A percentile compares a stretch with the other conserved stretches of the same genome.
These are phyloP conservation scores for Parastagonospora nodorum DNA, from an alignment of 2,329 filamentous ascomycete species.

Conservation along the genomic window DNA sequence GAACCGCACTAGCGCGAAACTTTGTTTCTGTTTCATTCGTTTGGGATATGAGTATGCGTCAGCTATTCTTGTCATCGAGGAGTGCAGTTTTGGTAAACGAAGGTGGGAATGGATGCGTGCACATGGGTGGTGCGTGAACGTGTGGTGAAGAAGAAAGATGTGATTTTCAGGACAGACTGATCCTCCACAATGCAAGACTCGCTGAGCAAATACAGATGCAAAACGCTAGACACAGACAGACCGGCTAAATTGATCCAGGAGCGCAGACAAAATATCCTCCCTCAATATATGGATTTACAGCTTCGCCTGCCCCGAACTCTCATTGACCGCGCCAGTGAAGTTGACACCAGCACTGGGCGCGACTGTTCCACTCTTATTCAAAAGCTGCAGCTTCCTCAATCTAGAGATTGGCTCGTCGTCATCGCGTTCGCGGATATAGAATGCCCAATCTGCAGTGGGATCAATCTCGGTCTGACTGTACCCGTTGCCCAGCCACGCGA, in stretches of 20 bases:
- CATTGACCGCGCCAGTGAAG: constrained; percentile 18
- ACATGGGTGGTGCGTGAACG: not conserved
- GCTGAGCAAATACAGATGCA: not conserved
- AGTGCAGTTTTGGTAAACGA: too few relatives aligned
- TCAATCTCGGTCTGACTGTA: constrained; percentile 43
- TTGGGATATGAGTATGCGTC: not conserved
- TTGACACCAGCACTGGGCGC: constrained; percentile 12
- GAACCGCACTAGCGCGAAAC: constrained; percentile 9
- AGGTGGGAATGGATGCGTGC: too few relatives aligned
- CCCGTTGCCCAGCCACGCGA: constrained; percentile 47
- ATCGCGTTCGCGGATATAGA: constrained; percentile 42
- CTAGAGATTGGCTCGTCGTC: constrained; percentile 38
- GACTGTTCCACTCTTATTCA: constrained; percentile 41
- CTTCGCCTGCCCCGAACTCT: constrained; percentile 13
- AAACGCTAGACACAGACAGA: not conserved
- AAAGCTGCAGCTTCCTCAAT: constrained; percentile 29
- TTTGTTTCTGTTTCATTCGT: constrained; percentile 5
- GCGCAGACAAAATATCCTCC: not conserved
- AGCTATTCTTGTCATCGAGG: constrained; percentile 6
- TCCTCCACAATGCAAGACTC: not conserved
- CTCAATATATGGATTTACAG: constrained; percentile 9
- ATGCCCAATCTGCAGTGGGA: constrained; percentile 42
- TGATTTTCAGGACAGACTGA: too few relatives aligned
- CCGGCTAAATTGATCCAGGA: not conserved
- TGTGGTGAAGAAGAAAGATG: too few relatives aligned